A percentile compares a stretch with the other conserved stretches of the same genome.
These are phyloP conservation scores for Blastobotrys ciferrii DNA, from an alignment of 1,139 yeast genomes.

Conservation along the genomic window DNA sequence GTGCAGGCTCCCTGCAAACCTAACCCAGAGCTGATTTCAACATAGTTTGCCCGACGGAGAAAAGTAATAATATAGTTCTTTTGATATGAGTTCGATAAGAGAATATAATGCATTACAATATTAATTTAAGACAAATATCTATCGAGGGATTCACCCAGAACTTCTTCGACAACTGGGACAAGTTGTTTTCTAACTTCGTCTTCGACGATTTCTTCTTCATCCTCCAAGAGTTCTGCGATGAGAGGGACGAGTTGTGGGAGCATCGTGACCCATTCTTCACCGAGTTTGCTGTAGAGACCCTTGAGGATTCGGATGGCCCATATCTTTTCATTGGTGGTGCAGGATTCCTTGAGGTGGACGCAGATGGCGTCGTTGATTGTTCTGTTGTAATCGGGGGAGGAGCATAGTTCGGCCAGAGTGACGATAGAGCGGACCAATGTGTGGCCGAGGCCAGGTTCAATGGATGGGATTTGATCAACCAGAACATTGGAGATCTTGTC, in stretches of 20 bases:
- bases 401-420: constrained; percentile 62
- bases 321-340: constrained; percentile 55
- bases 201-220: constrained; percentile 92
- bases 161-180: constrained; percentile 86
- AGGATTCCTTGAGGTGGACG: constrained; percentile 51
- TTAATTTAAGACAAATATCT: constrained; percentile 77
- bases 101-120: neutral
- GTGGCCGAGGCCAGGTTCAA: constrained; percentile 60
- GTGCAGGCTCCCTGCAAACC: too few species aligned
- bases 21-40: too few species aligned
- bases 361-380: constrained; percentile 55
- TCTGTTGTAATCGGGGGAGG: constrained; percentile 83
- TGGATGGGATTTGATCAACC: constrained; percentile 59
- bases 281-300: constrained; percentile 82
- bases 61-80: neutral
- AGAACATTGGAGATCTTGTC: constrained; percentile 64
- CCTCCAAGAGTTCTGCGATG: constrained; percentile 92
- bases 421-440: constrained; percentile 78
- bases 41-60: too few species aligned
- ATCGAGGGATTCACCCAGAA: constrained; percentile 92
- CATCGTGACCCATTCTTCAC: constrained; percentile 89
- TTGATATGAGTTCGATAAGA: constrained; percentile 9
- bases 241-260: constrained; percentile 94
- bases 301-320: constrained; percentile 84
- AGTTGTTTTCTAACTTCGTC: constrained; percentile 88